Base-by-base conservation (phyloP, 1,284 basidiomycete species). In the Ceratobasidium sp. region DNA sequence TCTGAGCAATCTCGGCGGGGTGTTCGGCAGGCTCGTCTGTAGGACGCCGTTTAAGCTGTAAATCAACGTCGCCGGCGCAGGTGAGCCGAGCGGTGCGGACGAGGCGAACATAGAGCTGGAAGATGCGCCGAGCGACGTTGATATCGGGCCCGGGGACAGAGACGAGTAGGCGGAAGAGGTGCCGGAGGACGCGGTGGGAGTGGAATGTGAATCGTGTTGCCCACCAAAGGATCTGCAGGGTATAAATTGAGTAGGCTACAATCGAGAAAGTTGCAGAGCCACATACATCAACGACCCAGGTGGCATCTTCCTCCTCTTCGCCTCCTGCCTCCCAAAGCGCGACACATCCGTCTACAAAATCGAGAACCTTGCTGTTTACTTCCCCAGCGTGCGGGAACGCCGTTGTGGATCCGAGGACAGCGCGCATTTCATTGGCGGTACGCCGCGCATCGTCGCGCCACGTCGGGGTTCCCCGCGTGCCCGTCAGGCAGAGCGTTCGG, bases 121-220 rank as follows among this genome's bases (percentile, higher is more conserved):
- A 87, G 0, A 92, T 93, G 41, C 94, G 90, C 80, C 89, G 90
- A 1, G 96, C 94, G 33, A 96, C 89, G 10, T 86, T 82, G 8
- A 86, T 84, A 79, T 94, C 92, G 2, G 71, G 60, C 3, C 91
- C 92, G 0, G 89, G 87, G 6, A 91, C 87, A 16, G 59, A 20
- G 69, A 91, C 89, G 8, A 94, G 86, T 0, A 96, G 84, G 0
- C 92, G 91, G 18, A 90, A 90, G 87, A 97, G 92, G 83, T 97
- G 94, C 0, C 96, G 91, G 77, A 95, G 89, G 18, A 97, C 87
- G 8, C 91, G 89, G 80, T 93, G 92, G 0, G 94, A 96, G 82
- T 97, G 96, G 87, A 98, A 97, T 0, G 96, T 98, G 30, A 96
- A 88, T 23, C 92, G 91, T 10, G 94, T 96, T 1, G 95, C 92